Base-by-base conservation (phyloP, 345 rosid genomes). In the Melaleuca quinquenervia region DNA sequence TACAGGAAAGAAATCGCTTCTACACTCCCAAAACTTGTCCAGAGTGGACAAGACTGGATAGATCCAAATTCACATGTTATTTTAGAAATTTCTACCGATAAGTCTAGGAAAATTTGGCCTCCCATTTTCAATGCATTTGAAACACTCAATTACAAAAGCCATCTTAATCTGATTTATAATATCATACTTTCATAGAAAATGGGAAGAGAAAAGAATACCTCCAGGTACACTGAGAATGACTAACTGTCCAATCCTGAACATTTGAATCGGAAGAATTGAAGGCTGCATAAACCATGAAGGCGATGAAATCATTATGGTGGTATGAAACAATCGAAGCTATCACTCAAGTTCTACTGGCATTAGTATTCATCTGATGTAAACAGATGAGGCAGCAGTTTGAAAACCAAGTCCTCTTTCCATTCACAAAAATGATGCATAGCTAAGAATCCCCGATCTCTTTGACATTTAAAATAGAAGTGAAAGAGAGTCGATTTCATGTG, bases 191-290 rank as follows among this genome's bases (percentile, higher is more conserved):
- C 51, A 44, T 10, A 41, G 50, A 50, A 75, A 78, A 80, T 48
- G 7, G 44, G 62, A 85, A 52, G 62, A 7, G 32, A 22, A 80
- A 50, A 80, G 52, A 85, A 54, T 96, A 96, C 99, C 99, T 95
- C 94, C 96, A 87, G 99, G 99, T 87, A 94, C 99, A 56, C 93
- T 86, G 84, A 97, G 99, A 92, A 97, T 94, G 90, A 95, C 93
- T 85, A 97, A 93, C 91, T 96, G 95, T 83, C 99, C 99, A n/a
- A 97, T 87, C 75, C 93, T 94, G 86, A 97, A 88, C 84, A 97
- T 92, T 90, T 97, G 99, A 88, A 97, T 80, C 36, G 99, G 98
- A 94, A 97, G 98, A 87, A 97, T 89, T 85, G 99, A 92, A 84
- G 99, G 99, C 98, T 98, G 98, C 90, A 91, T 54, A 88, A 85